phyloP scores from a whole-genome alignment of 208 protist species.

The Trypanosoma rangeli region DNA sequence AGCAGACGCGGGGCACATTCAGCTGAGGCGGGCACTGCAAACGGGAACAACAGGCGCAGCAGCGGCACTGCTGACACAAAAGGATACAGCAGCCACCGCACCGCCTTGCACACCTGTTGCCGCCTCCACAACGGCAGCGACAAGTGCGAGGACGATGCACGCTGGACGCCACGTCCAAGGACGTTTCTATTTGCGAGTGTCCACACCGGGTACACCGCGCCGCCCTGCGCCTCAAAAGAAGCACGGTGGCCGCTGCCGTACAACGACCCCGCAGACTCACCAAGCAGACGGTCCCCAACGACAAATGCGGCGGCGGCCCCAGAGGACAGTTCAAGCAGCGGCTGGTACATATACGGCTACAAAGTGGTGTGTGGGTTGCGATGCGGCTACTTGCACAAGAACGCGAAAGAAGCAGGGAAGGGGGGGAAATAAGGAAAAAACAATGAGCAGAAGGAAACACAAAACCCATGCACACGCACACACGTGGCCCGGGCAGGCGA shows the following conservation, averaged over 20 bases:
- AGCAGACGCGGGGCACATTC: conserved; percentile 8
- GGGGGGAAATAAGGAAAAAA: conserved; percentile 15
- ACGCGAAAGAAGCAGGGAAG: not conserved
- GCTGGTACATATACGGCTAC: conserved; percentile 58
- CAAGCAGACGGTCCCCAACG: conserved; percentile 45
- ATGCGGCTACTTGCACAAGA: not conserved
- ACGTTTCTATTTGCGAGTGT: conserved; percentile 50
- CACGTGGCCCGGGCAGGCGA: not conserved
- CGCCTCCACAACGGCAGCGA: conserved; percentile 2
- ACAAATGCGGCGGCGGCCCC: conserved; percentile 38
- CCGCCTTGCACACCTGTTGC: not conserved
- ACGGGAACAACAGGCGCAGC: conserved; percentile 53
- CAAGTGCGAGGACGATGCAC: not conserved
- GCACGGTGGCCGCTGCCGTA: conserved; percentile 43
- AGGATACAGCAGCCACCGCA: conserved; percentile 25
- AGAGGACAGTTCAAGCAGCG: conserved; percentile 54
- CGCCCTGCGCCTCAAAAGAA: conserved; percentile 50
- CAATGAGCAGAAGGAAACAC: conserved; percentile 2
- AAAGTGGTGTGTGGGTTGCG: conserved; percentile 1
- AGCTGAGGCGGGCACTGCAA: conserved; percentile 36
- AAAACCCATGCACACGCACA: not conserved
- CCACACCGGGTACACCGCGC: conserved; percentile 48
- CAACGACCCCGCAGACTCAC: conserved; percentile 59
- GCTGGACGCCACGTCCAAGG: conserved; percentile 3
- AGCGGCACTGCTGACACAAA: conserved; percentile 41